A percentile compares a stretch with the other conserved stretches of the same genome.
phyloP scores from a whole-genome alignment of 768 basidiomycete species.

The Hortiboletus campestris region DNA sequence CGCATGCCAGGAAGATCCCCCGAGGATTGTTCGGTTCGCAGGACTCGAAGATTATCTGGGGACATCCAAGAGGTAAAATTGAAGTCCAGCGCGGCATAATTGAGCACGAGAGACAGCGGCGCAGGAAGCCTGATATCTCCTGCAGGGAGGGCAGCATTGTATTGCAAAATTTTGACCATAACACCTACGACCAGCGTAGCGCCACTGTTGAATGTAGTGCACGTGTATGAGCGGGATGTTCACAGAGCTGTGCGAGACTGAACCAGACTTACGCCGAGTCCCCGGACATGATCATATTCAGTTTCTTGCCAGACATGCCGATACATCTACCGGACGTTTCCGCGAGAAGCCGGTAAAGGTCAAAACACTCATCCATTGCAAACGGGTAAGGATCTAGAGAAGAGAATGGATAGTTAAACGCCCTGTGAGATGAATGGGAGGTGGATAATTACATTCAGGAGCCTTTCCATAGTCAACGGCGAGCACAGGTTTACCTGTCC shows the following conservation, averaged over 20 bases:
- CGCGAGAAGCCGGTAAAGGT: conserved; percentile 77
- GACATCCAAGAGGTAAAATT: conserved; percentile 99
- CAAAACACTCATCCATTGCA: conserved; percentile 93
- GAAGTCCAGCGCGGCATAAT: conserved; percentile 93
- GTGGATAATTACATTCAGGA: conserved; percentile 72
- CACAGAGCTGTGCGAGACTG: background rate
- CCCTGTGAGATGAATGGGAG: background rate
- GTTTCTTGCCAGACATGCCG: conserved; percentile 81
- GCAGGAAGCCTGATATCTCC: conserved; percentile 51
- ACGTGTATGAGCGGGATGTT: conserved; percentile 9
- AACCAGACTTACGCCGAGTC: conserved; percentile 88
- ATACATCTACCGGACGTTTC: conserved; percentile 78
- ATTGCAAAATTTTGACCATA: conserved; percentile 82
- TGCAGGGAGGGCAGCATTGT: conserved; percentile 33
- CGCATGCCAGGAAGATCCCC: conserved; percentile 72
- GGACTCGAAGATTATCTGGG: conserved; percentile 73
- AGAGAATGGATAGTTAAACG: conserved; percentile 1
- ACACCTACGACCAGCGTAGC: conserved; percentile 84
- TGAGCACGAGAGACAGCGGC: conserved; percentile 82
- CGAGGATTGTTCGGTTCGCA: conserved; percentile 85
- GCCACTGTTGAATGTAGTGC: conserved; percentile 52
- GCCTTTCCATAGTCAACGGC: conserved; percentile 95
- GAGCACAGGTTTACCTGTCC: conserved; percentile 75
- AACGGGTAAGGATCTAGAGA: conserved; percentile 90
- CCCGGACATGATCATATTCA: conserved; percentile 80